Evolutionary conservation across 495 filamentous ascomycete genomes (phyloP).

Genomic region (Aspergillus sclerotioniger): DNA sequence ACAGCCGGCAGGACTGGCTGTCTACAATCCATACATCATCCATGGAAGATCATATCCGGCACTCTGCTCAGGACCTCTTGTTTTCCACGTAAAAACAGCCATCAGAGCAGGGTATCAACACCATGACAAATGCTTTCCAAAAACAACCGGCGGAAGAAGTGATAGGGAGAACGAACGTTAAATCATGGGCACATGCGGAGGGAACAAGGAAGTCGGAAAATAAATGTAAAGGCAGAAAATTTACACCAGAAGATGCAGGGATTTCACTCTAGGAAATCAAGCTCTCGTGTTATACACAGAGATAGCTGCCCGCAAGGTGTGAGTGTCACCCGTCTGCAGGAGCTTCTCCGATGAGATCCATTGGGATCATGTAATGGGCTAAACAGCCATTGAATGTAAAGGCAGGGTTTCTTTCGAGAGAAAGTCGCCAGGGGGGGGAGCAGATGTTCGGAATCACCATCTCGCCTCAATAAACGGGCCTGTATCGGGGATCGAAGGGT

Average conservation of each 20-base stretch:
- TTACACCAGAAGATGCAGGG: slow-evolving; percentile 25
- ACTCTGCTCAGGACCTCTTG: slow-evolving; percentile 14
- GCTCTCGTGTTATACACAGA: slow-evolving; percentile 25
- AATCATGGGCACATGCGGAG: slow-evolving; percentile 34
- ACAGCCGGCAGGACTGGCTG: neutral
- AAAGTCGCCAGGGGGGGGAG: neutral
- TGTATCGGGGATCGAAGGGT: too few species aligned
- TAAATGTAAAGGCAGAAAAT: slow-evolving; percentile 18
- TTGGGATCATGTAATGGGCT: neutral
- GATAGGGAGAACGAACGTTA: slow-evolving; percentile 21
- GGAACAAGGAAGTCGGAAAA: slow-evolving; percentile 4
- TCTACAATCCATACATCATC: neutral
- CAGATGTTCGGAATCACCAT: neutral
- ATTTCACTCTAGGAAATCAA: slow-evolving; percentile 9
- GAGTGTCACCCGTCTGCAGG: neutral
- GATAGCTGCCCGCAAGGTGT: slow-evolving; percentile 6
- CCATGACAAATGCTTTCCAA: slow-evolving; percentile 46
- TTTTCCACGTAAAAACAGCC: slow-evolving; percentile 21
- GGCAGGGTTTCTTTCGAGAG: neutral
- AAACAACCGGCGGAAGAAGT: slow-evolving; percentile 10
- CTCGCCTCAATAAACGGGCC: neutral
- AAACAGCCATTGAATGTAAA: neutral
- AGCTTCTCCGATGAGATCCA: neutral
- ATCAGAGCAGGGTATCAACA: slow-evolving; percentile 49
- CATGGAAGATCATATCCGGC: slow-evolving; percentile 11